phyloP scores from a whole-genome alignment of 208 protist species.

The Wallacemonas sp. region DNA sequence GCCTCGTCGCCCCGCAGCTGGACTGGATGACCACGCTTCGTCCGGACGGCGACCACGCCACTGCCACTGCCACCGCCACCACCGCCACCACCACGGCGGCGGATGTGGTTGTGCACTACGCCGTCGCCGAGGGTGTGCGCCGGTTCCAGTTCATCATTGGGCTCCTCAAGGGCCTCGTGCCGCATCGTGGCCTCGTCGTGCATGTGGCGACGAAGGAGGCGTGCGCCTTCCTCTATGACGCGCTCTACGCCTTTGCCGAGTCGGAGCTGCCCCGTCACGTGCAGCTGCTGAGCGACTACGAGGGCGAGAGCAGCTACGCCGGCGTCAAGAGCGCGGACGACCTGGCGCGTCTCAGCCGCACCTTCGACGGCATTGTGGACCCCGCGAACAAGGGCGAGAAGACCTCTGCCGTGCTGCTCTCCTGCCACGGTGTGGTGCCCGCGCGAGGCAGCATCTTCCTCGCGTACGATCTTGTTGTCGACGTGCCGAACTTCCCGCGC shows the following conservation, averaged over 20 bases:
- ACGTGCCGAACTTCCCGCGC: conserved; percentile 61
- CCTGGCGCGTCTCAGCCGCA: conserved; percentile 28
- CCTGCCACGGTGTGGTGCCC: conserved; percentile 66
- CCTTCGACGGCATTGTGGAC: conserved; percentile 52
- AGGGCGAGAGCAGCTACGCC: conserved; percentile 47
- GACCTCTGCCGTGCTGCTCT: conserved; percentile 60
- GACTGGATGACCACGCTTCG: conserved; percentile 22
- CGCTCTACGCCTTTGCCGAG: conserved; percentile 48
- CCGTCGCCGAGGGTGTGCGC: conserved; percentile 46
- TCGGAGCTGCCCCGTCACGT: conserved; percentile 45
- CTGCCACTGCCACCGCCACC: background rate
- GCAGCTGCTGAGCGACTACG: conserved; percentile 66
- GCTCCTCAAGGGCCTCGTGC: conserved; percentile 47
- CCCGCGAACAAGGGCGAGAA: conserved; percentile 12
- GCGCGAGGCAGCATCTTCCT: conserved; percentile 46
- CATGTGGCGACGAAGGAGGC: conserved; percentile 70
- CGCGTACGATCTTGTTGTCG: conserved; percentile 65
- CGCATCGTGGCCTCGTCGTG: conserved; percentile 54
- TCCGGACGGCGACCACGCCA: background rate
- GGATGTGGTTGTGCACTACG: conserved; percentile 57
- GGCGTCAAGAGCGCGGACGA: conserved; percentile 38
- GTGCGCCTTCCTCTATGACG: conserved; percentile 56
- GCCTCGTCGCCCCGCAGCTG: conserved; percentile 22
- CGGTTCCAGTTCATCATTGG: conserved; percentile 70
- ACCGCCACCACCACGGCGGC: conserved; percentile 10